phyloP scores from a whole-genome alignment of 345 rosid species.

The Geranium brycei region DNA sequence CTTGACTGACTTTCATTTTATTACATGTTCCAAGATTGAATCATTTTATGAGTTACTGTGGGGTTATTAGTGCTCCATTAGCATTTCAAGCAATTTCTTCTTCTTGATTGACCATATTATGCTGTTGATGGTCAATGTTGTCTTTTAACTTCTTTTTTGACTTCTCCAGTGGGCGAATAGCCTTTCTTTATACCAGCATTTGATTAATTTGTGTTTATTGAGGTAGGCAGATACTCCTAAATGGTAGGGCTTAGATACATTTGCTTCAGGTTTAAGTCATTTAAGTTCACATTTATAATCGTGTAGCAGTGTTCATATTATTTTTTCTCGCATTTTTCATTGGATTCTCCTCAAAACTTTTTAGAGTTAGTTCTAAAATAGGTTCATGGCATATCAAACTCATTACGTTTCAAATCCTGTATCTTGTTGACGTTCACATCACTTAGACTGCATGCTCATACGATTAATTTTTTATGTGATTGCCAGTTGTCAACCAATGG shows the following conservation, averaged over 20 bases:
- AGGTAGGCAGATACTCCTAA: neutral
- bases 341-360: no score
- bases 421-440: no score
- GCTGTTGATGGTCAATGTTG: neutral
- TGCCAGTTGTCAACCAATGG: neutral
- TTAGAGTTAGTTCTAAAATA: no score
- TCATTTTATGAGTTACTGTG: neutral
- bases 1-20: neutral
- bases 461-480: neutral
- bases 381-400: no score
- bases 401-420: no score
- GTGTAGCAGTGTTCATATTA: neutral
- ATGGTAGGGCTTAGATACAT: neutral
- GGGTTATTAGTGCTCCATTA: neutral
- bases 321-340: neutral
- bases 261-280: neutral
- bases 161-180: neutral
- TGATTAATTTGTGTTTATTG: neutral
- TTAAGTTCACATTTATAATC: no score
- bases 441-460: neutral
- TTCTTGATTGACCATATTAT: neutral
- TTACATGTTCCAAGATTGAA: neutral
- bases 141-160: no score
- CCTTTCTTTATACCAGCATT: neutral
- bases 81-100: neutral